Percentiles rank a stretch among this genome's conserved stretches.
Evolutionary conservation across 192 early-diverging fungal species (phyloP).

Genomic region (Dispira simplex): DNA sequence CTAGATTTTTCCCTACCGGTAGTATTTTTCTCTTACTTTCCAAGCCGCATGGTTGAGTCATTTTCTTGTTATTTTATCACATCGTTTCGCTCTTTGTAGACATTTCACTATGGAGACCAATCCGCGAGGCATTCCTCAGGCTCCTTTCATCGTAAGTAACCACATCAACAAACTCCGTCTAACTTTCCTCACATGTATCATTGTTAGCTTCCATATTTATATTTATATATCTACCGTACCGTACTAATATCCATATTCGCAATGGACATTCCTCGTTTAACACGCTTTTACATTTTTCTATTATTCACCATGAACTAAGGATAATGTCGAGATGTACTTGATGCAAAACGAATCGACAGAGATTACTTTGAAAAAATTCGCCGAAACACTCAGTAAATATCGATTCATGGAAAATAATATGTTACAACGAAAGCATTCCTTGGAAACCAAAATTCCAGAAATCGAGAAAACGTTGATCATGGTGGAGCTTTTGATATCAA

Average conservation of each 20-base stretch:
- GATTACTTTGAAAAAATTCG: slow-evolving; percentile 77
- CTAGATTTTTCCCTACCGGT: no score
- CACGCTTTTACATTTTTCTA: not conserved
- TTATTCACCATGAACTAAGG: slow-evolving; percentile 20
- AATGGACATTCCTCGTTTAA: not conserved
- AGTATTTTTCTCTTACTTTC: no score
- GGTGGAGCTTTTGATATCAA: slow-evolving; percentile 58
- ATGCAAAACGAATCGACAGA: slow-evolving; percentile 56
- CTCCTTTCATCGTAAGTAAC: slow-evolving; percentile 74
- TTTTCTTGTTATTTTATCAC: no score
- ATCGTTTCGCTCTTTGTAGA: no score
- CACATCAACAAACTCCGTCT: not conserved
- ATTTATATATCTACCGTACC: not conserved
- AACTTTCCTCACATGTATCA: not conserved
- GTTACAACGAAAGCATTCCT: slow-evolving; percentile 60
- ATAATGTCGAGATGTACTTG: slow-evolving; percentile 81
- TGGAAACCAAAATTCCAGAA: slow-evolving; percentile 91
- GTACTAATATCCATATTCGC: not conserved
- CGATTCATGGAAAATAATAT: slow-evolving; percentile 93
- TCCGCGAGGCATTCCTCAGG: slow-evolving; percentile 87
- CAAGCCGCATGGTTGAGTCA: no score
- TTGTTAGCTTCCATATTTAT: not conserved
- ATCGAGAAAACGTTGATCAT: slow-evolving; percentile 85
- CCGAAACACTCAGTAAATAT: slow-evolving; percentile 82
- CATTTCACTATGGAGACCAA: slow-evolving; percentile 44